Conservation (phyloP, 2,329 filamentous ascomycete species). For the Byssoonygena ceratinophila region DNA sequence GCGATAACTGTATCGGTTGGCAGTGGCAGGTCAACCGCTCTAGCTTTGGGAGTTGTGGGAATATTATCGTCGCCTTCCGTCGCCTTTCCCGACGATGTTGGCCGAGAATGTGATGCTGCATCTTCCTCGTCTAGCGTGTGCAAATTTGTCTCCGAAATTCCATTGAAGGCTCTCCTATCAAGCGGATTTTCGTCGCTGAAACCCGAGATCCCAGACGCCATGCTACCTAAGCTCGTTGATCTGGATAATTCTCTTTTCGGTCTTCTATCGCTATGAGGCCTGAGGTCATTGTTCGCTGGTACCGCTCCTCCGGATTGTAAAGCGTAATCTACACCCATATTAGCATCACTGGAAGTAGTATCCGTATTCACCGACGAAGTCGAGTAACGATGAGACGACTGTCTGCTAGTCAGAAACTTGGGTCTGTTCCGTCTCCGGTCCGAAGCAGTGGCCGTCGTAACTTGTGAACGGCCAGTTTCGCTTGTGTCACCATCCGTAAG, state of each 20-base stretch:
- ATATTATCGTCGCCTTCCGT: constrained; percentile 32
- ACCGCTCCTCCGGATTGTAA: constrained; percentile 70
- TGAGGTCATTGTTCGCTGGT: constrained; percentile 35
- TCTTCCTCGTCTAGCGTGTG: constrained; percentile 53
- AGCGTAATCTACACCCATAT: constrained; percentile 67
- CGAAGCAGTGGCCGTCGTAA: constrained; percentile 17
- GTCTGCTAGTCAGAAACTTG: constrained; percentile 46
- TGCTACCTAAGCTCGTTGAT: constrained; percentile 78
- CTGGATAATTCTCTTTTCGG: constrained; percentile 49
- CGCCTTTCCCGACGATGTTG: constrained; percentile 32
- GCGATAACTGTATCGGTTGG: constrained; percentile 83
- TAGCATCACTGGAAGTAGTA: constrained; percentile 57
- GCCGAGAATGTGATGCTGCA: constrained; percentile 27
- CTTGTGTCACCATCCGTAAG: constrained; percentile 17
- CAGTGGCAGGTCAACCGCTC: constrained; percentile 45
- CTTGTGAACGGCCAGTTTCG: constrained; percentile 19
- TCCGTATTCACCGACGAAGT: constrained; percentile 51
- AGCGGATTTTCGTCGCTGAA: constrained; percentile 41
- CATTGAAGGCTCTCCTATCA: constrained; percentile 35
- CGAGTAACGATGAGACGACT: constrained; percentile 49
- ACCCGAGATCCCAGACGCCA: constrained; percentile 61
- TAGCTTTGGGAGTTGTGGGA: constrained; percentile 61
- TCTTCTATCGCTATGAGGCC: constrained; percentile 28
- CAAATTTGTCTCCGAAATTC: constrained; percentile 39
- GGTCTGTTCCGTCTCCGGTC: constrained; percentile 39